A percentile compares a stretch with the other conserved stretches of the same genome.
Conservation (phyloP, 768 basidiomycete species). For the Tylopilus intermedius region DNA sequence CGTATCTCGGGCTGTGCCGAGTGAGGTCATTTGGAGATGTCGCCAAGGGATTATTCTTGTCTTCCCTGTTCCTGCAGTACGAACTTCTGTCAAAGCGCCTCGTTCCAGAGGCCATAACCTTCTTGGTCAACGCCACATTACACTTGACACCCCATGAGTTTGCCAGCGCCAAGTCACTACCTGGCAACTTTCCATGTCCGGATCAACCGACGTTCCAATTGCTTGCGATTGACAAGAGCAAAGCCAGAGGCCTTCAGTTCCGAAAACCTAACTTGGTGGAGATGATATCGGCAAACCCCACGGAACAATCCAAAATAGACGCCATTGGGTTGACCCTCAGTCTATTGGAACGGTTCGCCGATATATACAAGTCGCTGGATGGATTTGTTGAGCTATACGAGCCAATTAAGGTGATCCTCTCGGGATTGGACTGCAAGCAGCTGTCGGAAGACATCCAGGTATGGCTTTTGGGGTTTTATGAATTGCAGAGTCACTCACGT, state of each 20-base stretch:
- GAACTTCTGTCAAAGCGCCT: slow-evolving; percentile 81
- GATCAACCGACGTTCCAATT: slow-evolving; percentile 51
- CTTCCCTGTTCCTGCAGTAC: slow-evolving; percentile 79
- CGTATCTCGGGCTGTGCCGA: slow-evolving; percentile 82
- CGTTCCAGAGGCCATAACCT: slow-evolving; percentile 86
- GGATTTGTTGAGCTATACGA: slow-evolving; percentile 83
- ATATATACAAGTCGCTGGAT: slow-evolving; percentile 70
- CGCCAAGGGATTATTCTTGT: slow-evolving; percentile 83
- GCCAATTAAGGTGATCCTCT: slow-evolving; percentile 60
- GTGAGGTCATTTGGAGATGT: slow-evolving; percentile 73
- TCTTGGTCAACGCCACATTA: slow-evolving; percentile 64
- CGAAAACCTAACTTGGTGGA: slow-evolving; percentile 44
- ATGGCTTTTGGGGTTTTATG: slow-evolving; percentile 2
- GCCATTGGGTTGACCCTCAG: slow-evolving; percentile 61
- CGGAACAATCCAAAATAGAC: slow-evolving; percentile 69
- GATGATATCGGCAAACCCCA: slow-evolving; percentile 34
- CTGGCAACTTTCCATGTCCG: slow-evolving; percentile 67
- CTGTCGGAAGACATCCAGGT: slow-evolving; percentile 58
- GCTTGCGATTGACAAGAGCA: slow-evolving; percentile 37
- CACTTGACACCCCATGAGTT: slow-evolving; percentile 68
- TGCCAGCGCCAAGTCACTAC: slow-evolving; percentile 42
- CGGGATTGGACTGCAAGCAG: slow-evolving; percentile 40
- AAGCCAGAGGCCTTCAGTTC: slow-evolving; percentile 36
- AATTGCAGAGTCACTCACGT: slow-evolving; percentile 9
- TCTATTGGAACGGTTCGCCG: slow-evolving; percentile 63